Evolutionary conservation across 768 basidiomycete species (phyloP), one percentile per base, ranked within the genome.

Genomic region (Termitomyces sp.): DNA sequence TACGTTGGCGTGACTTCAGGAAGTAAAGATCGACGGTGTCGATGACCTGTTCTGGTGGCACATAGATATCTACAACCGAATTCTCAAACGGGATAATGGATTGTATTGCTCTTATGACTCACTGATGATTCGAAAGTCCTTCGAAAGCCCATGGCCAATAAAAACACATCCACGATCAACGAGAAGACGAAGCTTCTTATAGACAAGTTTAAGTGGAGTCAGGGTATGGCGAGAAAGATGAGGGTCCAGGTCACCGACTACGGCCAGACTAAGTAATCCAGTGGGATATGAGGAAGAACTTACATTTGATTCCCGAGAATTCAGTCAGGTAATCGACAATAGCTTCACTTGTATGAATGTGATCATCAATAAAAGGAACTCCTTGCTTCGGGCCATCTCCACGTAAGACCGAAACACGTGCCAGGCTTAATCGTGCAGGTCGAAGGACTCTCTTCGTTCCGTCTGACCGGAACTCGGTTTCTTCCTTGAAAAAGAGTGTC

Each of bases 111-210:
- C 35, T 32, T 30, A 6, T 20, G 14, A 76, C 91, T 70, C 65
- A 96, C 96, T 99, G 75, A 98, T 99, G 57, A 96, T 98, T 12
- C 96, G 85, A 76, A 98, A 98, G 71, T 99, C 97, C 69, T 98
- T 98, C 16, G 93, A 89, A 18, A 99, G 82, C 5, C 97, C 97
- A 67, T 99, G 97, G 0, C 97, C 97, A 57, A 98, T 89, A 70
- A 99, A 99, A 59, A 94, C 90, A 68, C 97, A 99, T 5, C 95
- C 95, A 26, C 88, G 81, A 70, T 99, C 97, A 20, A 98, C 95
- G 5, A 98, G 79, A 20, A 95, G 73, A 2, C 97, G 85, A 13
- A 99, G 77, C 70, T 99, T 99, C 79, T 98, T 98, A 77, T 98
- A 99, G 2, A 95, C 97, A n/a, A 96, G 82, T 68, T 99, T 99